Percentiles rank a stretch among this genome's conserved stretches.
Evolutionary conservation across 1,284 basidiomycete species (phyloP).

Genomic region (Meripilus lineatus): DNA sequence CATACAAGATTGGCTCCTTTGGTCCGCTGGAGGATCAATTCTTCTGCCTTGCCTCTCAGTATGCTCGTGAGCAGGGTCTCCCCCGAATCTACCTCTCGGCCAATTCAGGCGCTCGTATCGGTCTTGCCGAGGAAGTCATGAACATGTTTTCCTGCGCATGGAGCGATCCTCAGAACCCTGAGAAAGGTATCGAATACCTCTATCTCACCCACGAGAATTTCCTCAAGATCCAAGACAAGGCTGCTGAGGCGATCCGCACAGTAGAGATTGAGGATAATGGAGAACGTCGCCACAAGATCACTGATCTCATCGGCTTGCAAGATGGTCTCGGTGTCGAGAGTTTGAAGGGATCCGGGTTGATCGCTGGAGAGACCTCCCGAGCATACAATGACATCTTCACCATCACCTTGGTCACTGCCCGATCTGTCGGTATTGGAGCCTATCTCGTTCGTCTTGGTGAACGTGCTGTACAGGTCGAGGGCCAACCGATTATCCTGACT

Average conservation of each 20-base stretch:
- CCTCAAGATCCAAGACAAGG: slow-evolving; percentile 81
- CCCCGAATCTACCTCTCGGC: slow-evolving; percentile 97
- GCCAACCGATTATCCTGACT: slow-evolving; percentile 98
- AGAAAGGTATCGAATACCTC: slow-evolving; percentile 96
- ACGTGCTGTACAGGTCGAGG: slow-evolving; percentile 98
- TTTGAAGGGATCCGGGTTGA: slow-evolving; percentile 93
- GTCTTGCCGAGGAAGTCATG: slow-evolving; percentile 91
- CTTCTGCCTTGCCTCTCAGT: slow-evolving; percentile 94
- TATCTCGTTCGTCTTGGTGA: slow-evolving; percentile 98
- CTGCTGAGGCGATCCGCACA: slow-evolving; percentile 74
- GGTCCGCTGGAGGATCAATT: slow-evolving; percentile 94
- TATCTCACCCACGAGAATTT: slow-evolving; percentile 89
- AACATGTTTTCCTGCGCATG: slow-evolving; percentile 91
- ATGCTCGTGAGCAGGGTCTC: slow-evolving; percentile 84
- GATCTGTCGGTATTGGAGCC: slow-evolving; percentile 98
- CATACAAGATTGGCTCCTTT: slow-evolving; percentile 98
- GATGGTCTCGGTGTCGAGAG: slow-evolving; percentile 99
- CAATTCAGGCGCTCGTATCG: slow-evolving; percentile 97
- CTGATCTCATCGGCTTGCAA: slow-evolving; percentile 93
- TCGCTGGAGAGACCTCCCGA: slow-evolving; percentile 97
- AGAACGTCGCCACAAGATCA: slow-evolving; percentile 89
- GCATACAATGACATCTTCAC: slow-evolving; percentile 99
- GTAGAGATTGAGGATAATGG: slow-evolving; percentile 84
- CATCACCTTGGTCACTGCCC: slow-evolving; percentile 96
- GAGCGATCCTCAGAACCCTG: slow-evolving; percentile 76